Percentiles rank a stretch among this genome's conserved stretches.
Evolutionary conservation across 2,329 filamentous ascomycete species (phyloP).

Genomic region (Epichloe baconii): DNA sequence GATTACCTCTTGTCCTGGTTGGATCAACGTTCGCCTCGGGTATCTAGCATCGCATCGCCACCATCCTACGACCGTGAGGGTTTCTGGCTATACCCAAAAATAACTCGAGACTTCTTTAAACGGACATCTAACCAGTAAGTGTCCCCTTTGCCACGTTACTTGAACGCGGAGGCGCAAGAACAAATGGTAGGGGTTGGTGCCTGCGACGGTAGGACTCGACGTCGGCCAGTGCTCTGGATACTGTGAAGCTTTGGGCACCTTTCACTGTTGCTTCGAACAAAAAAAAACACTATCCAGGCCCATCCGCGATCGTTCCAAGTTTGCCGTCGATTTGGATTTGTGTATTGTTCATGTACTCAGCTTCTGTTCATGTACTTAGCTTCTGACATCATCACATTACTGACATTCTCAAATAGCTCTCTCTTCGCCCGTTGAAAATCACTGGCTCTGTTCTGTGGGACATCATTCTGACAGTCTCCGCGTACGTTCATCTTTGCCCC

Average conservation of each 20-base stretch:
- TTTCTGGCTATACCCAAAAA: background rate
- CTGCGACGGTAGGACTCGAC: background rate
- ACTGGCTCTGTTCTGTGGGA: slow-evolving; percentile 13
- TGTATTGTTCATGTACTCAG: background rate
- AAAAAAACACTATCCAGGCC: background rate
- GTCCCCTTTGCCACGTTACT: too few species aligned
- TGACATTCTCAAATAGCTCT: slow-evolving; percentile 2
- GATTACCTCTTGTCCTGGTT: background rate
- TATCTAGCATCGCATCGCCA: background rate
- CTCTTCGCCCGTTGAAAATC: background rate
- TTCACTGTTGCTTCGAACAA: background rate
- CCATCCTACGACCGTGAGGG: background rate
- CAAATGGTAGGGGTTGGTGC: background rate
- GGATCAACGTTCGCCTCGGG: background rate
- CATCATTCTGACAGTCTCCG: slow-evolving; percentile 9
- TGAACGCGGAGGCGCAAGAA: background rate
- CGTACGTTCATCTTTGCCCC: slow-evolving; percentile 2
- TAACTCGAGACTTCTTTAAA: background rate
- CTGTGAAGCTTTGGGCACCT: background rate
- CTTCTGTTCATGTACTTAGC: background rate
- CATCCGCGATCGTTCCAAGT: background rate
- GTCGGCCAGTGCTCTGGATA: slow-evolving; percentile 1
- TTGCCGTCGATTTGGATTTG: background rate
- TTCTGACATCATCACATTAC: background rate
- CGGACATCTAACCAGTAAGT: background rate